Conservation (phyloP, 805 yeast genomes). For the Hemisphaericaspora nanyangensis region DNA sequence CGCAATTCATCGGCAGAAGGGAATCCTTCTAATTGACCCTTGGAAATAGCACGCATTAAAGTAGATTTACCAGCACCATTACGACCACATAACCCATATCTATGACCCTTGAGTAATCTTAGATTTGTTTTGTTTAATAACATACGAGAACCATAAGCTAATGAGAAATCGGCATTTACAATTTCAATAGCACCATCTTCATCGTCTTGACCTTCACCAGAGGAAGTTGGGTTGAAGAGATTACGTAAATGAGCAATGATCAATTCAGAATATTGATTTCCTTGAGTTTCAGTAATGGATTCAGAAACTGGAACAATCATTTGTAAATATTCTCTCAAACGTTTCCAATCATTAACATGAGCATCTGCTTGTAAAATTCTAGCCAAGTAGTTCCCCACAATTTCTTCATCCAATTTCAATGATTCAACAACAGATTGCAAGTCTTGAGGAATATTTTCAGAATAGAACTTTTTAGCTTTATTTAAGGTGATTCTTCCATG, state of each 20-base stretch:
- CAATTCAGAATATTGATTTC: constrained; percentile 32
- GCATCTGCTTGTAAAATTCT: constrained; percentile 36
- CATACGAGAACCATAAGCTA: constrained; percentile 98
- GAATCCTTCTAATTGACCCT: constrained; percentile 96
- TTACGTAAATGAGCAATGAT: constrained; percentile 48
- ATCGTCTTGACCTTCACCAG: constrained; percentile 49
- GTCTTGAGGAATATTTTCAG: constrained; percentile 14
- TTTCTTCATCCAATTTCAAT: constrained; percentile 24
- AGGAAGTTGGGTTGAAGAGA: constrained; percentile 45
- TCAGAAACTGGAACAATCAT: constrained; percentile 25
- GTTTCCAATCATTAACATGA: constrained; percentile 44
- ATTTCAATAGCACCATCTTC: constrained; percentile 88
- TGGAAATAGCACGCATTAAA: constrained; percentile 92
- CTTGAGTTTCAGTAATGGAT: constrained; percentile 25
- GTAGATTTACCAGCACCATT: constrained; percentile 99
- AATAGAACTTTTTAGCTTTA: constrained; percentile 47
- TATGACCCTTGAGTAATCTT: constrained; percentile 86
- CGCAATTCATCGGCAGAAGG: constrained; percentile 82
- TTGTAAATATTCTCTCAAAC: constrained; percentile 50
- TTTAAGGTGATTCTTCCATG: constrained; percentile 66
- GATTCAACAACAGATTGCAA: constrained; percentile 6
- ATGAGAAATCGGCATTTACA: constrained; percentile 90
- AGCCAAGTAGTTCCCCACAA: constrained; percentile 46
- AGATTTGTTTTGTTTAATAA: constrained; percentile 86
- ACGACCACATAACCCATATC: constrained; percentile 97